Base-by-base conservation (phyloP, 805 yeast species). In the Nakazawaea peltata region DNA sequence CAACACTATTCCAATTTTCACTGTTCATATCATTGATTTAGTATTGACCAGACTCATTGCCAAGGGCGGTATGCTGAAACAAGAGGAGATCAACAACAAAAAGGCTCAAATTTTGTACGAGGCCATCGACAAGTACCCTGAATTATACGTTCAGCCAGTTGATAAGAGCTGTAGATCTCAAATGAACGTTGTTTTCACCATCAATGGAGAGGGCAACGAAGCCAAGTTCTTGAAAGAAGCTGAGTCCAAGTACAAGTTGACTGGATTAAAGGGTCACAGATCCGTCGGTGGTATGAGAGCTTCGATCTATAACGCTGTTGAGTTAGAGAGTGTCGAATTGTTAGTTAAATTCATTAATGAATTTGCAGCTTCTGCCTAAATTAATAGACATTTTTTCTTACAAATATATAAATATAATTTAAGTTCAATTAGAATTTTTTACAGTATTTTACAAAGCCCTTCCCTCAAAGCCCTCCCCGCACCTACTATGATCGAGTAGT, bases 261-360 rank as follows among this genome's bases (percentile, higher is more conserved):
- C 77, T 4, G 97, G 97, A 5, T 69, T 90, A 50, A 84, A 87
- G 61, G 97, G 98, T 28, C 97, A 90, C 60, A 75, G 97, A 56
- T 85, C 95, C 4, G 97, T 90, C 29, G 97, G 97, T 34, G 98
- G 98, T 21, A 81, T 92, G 60, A 79, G 98, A 59, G 88, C 94
- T 12, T 87, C 97, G 11, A 64, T 87, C 36, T 88, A 90, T 59
- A 90, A 92, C 51, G 96, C 97, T 12, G 82, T 92, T 34, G 56
- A 77, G 4, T 61, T 74, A 32, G 66, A 69, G 16, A 74, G 84
- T 48, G 79, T 76, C 19, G 61, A 74, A 42, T 47, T 63, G 38
- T 63, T 86, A 45, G 76, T 68, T 25, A 60, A 65, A 15, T 85
- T 71, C 47, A 58, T 83, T 29, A 58, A 65, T 15, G 67, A 71